phyloP scores from a whole-genome alignment of 306 rosid genomes.

The Trifolium fragiferum region DNA sequence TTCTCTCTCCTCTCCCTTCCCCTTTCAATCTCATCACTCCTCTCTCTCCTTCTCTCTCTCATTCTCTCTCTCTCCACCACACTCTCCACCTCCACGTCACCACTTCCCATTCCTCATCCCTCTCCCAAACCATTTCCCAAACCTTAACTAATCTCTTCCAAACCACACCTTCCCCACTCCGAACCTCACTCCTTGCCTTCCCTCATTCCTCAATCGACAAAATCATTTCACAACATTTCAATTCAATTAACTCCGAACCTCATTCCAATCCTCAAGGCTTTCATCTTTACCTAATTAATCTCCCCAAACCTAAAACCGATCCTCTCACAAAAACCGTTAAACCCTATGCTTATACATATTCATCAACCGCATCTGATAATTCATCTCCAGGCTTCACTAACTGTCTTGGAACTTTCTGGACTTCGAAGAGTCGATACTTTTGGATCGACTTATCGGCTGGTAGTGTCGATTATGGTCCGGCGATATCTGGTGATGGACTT shows the following conservation, averaged over 20 bases:
- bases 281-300: slow-evolving; percentile 65
- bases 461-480: slow-evolving; percentile 89
- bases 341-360: slow-evolving; percentile 78
- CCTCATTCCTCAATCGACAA: slow-evolving; percentile 58
- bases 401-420: slow-evolving; percentile 82
- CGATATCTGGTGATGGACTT: slow-evolving; percentile 84
- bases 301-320: slow-evolving; percentile 37
- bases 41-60: slow-evolving; percentile 35
- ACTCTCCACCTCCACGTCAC: slow-evolving; percentile 73
- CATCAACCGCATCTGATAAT: slow-evolving; percentile 52
- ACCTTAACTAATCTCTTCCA: slow-evolving; percentile 22
- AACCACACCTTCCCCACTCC: slow-evolving; percentile 58
- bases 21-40: slow-evolving; percentile 85
- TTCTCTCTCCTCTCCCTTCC: slow-evolving; percentile 71
- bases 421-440: slow-evolving; percentile 64
- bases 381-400: slow-evolving; percentile 75
- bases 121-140: slow-evolving; percentile 49
- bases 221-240: slow-evolving; percentile 58
- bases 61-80: slow-evolving; percentile 62
- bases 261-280: slow-evolving; percentile 52
- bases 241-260: not conserved
- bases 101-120: slow-evolving; percentile 21
- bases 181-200: slow-evolving; percentile 63
- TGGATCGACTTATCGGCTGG: slow-evolving; percentile 97
- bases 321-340: slow-evolving; percentile 22